Conservation (phyloP, 345 rosid genomes). For the Boechera divaricarpa region DNA sequence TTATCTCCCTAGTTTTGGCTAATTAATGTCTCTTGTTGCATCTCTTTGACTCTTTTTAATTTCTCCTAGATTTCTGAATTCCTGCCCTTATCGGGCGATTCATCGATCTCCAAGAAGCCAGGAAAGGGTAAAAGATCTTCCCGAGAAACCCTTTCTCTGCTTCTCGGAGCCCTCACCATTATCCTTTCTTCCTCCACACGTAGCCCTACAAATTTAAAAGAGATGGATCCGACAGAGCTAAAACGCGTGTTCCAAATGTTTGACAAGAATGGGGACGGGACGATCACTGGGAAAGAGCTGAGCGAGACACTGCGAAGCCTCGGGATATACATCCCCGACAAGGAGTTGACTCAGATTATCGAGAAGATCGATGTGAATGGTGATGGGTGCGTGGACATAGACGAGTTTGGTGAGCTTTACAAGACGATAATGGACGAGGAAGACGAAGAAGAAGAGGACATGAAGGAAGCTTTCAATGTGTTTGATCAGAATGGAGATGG, state of each 20-base stretch:
- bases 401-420: conserved; percentile 73
- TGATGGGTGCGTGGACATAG: conserved; percentile 65
- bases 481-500: conserved; percentile 91
- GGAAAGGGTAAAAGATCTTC: conserved; percentile 17
- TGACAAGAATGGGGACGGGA: conserved; percentile 80
- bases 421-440: conserved; percentile 59
- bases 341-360: conserved; percentile 62
- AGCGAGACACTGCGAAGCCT: conserved; percentile 66
- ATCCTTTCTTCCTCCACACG: conserved; percentile 27
- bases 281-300: conserved; percentile 69
- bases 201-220: background rate
- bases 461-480: conserved; percentile 88
- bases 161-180: conserved; percentile 15
- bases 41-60: conserved; percentile 1
- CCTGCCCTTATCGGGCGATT: conserved; percentile 16
- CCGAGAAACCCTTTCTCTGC: conserved; percentile 29
- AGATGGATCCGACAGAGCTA: conserved; percentile 64
- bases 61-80: conserved; percentile 17
- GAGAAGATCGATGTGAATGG: conserved; percentile 60
- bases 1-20: conserved; percentile 22
- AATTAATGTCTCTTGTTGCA: background rate
- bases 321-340: conserved; percentile 69
- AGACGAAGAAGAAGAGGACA: conserved; percentile 69
- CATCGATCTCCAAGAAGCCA: conserved; percentile 24
- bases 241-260: conserved; percentile 78